Conservation (phyloP, 1,139 yeast genomes). For the Nakaseomyces bracarensis region DNA sequence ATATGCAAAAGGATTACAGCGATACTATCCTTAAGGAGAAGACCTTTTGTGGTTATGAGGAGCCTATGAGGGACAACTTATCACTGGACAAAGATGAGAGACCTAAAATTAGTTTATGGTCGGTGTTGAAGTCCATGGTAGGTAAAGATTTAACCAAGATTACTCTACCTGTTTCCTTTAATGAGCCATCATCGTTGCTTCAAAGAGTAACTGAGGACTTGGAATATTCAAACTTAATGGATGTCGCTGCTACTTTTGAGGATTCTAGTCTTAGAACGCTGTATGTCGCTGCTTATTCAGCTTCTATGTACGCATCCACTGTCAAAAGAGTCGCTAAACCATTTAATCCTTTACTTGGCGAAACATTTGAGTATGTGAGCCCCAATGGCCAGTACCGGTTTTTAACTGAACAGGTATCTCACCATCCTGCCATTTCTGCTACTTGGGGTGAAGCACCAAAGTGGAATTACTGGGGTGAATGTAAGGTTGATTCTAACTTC, state of each 20-base stretch:
- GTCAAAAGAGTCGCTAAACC: conserved; percentile 93
- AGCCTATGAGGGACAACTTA: conserved; percentile 67
- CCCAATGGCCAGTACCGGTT: conserved; percentile 83
- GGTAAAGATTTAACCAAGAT: conserved; percentile 97
- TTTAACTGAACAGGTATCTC: conserved; percentile 92
- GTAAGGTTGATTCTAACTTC: conserved; percentile 84
- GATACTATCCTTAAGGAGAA: conserved; percentile 45
- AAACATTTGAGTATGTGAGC: conserved; percentile 85
- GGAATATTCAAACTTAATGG: conserved; percentile 75
- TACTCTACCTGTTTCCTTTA: conserved; percentile 93
- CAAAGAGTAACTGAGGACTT: conserved; percentile 95
- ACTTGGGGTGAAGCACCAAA: conserved; percentile 77
- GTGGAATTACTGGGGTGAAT: conserved; percentile 96
- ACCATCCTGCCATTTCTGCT: conserved; percentile 96
- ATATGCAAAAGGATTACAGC: conserved; percentile 42
- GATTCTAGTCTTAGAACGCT: conserved; percentile 79
- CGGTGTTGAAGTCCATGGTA: conserved; percentile 85
- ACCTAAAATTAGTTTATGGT: conserved; percentile 90
- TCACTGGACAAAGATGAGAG: conserved; percentile 76
- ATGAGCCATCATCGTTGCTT: conserved; percentile 86
- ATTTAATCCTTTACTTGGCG: conserved; percentile 90
- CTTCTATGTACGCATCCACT: conserved; percentile 91
- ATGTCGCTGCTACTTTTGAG: conserved; percentile 63
- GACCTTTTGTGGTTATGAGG: conserved; percentile 81
- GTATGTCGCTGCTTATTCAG: conserved; percentile 89